Percentiles rank a stretch among this genome's conserved stretches.
Evolutionary conservation across 805 yeast species (phyloP).

Genomic region (Saccharomycopsis schoenii): DNA sequence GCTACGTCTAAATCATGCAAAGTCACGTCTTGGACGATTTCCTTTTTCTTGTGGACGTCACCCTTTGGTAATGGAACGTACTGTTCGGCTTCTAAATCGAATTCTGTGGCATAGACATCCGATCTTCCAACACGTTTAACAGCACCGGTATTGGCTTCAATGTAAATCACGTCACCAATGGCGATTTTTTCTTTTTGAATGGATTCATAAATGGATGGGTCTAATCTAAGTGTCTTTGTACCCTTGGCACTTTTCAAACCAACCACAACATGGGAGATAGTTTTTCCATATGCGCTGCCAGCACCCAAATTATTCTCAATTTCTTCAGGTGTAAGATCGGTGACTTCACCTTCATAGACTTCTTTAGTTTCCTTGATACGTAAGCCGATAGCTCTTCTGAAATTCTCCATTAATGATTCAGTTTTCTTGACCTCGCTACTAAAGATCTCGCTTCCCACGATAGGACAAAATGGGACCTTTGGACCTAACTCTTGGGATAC

Average conservation of each 20-base stretch:
- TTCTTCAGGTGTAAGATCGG: conserved; percentile 91
- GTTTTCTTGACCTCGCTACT: conserved; percentile 97
- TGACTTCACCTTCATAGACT: conserved; percentile 96
- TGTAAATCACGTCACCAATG: conserved; percentile 93
- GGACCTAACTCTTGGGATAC: conserved; percentile 94
- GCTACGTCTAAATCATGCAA: conserved; percentile 95
- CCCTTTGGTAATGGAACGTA: conserved; percentile 98
- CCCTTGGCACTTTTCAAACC: conserved; percentile 91
- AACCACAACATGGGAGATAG: conserved; percentile 86
- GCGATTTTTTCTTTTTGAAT: conserved; percentile 91
- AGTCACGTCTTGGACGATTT: conserved; percentile 94
- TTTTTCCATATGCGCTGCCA: conserved; percentile 80
- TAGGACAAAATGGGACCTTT: conserved; percentile 95
- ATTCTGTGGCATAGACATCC: conserved; percentile 98
- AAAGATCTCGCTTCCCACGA: conserved; percentile 89
- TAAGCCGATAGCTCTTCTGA: conserved; percentile 91
- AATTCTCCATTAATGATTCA: conserved; percentile 91
- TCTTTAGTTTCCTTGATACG: conserved; percentile 95
- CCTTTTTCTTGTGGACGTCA: conserved; percentile 96
- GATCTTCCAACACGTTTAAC: conserved; percentile 96
- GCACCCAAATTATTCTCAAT: conserved; percentile 86
- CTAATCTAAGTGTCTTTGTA: conserved; percentile 79
- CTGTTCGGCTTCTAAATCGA: conserved; percentile 96
- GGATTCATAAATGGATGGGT: conserved; percentile 86
- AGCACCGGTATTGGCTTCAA: conserved; percentile 95